A percentile compares a stretch with the other conserved stretches of the same genome.
These are phyloP conservation scores for Sarocladium kiliense DNA, from an alignment of 2,329 filamentous ascomycete genomes.

Conservation along the genomic window DNA sequence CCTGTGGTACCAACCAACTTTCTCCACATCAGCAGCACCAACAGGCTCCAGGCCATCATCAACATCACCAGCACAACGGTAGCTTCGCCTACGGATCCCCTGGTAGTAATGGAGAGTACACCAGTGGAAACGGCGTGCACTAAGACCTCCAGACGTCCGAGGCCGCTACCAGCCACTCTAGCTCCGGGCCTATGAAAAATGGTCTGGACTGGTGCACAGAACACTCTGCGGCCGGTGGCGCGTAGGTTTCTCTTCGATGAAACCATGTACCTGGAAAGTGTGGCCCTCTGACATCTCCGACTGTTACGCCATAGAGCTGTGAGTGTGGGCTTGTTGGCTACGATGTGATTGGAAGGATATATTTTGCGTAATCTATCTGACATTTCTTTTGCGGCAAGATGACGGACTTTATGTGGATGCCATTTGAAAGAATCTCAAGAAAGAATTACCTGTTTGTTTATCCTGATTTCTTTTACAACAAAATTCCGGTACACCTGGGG, in stretches of 20 bases:
- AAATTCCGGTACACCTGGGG: too few relatives aligned
- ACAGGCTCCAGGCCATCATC: background rate
- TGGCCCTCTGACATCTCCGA: background rate
- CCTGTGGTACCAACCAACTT: background rate
- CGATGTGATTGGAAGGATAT: too few relatives aligned
- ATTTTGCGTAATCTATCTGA: too few relatives aligned
- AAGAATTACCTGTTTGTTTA: too few relatives aligned
- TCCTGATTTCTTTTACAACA: too few relatives aligned
- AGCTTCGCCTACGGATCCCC: background rate
- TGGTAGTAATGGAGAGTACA: background rate
- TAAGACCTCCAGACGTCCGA: background rate
- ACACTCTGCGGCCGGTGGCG: background rate
- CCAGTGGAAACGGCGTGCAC: background rate
- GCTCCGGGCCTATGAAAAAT: background rate
- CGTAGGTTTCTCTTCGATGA: background rate
- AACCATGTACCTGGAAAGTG: background rate
- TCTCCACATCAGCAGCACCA: background rate
- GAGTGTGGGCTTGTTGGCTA: too few relatives aligned
- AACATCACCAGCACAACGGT: constrained; percentile 1
- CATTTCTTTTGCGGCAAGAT: too few relatives aligned
- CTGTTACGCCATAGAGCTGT: too few relatives aligned
- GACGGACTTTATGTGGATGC: too few relatives aligned
- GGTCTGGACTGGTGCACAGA: background rate
- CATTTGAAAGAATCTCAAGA: too few relatives aligned
- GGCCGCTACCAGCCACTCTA: background rate